Evolutionary conservation across 2,329 filamentous ascomycete genomes (phyloP).

Genomic region (Aplosporella prunicola): DNA sequence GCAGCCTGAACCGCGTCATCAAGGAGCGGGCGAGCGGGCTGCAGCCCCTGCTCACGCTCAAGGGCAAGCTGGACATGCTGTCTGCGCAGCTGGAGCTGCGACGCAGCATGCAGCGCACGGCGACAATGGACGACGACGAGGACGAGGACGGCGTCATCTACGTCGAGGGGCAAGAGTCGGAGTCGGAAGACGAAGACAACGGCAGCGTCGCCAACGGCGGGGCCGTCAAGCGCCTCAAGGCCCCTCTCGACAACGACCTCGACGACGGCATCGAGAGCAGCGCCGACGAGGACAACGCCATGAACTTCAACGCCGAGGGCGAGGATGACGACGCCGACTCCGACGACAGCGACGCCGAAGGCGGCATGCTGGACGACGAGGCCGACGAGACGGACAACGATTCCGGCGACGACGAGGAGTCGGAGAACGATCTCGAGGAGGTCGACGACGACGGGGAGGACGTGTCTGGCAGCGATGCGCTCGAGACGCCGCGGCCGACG

Average conservation of each 20-base stretch:
- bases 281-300: constrained; percentile 33
- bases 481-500: constrained; percentile 16
- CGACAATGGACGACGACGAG: constrained; percentile 49
- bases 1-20: constrained; percentile 74
- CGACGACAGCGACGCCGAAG: constrained; percentile 50
- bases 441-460: constrained; percentile 35
- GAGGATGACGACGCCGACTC: constrained; percentile 32
- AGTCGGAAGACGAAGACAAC: constrained; percentile 37
- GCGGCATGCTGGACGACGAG: constrained; percentile 42
- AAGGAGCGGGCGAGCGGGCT: constrained; percentile 77
- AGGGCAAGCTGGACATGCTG: constrained; percentile 92
- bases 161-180: constrained; percentile 67
- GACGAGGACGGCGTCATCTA: constrained; percentile 72
- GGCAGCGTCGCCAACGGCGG: constrained; percentile 32
- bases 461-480: constrained; percentile 36
- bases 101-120: constrained; percentile 53
- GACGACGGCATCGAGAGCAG: constrained; percentile 51
- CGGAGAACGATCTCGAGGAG: constrained; percentile 38
- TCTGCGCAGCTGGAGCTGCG: constrained; percentile 80
- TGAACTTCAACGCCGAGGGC: constrained; percentile 31
- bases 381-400: constrained; percentile 41
- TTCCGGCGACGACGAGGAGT: constrained; percentile 37
- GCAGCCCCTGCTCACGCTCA: constrained; percentile 72
- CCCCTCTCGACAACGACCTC: constrained; percentile 25
- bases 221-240: constrained; percentile 10